Evolutionary conservation across 2,329 filamentous ascomycete species (phyloP).

Genomic region (Samsoniella hepiali): DNA sequence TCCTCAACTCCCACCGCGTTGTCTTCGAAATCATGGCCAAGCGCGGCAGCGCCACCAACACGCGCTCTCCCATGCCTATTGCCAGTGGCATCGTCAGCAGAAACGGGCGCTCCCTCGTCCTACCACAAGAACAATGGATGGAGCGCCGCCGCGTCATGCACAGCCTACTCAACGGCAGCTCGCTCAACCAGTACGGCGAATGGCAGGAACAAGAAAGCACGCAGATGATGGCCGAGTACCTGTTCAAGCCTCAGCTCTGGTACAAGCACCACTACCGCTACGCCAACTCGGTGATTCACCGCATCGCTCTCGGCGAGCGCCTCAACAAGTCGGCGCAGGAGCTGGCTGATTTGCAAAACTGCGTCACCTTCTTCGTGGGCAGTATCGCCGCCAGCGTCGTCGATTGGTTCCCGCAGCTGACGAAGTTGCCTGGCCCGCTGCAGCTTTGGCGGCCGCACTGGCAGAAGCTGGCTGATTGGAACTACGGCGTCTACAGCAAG

Average conservation of each 20-base stretch:
- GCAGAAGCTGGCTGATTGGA: conserved; percentile 32
- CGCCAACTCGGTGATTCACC: conserved; percentile 36
- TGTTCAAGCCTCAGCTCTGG: conserved; percentile 32
- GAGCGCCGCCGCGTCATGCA: conserved; percentile 39
- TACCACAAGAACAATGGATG: conserved; percentile 33
- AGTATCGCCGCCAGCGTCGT: conserved; percentile 34
- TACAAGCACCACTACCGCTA: conserved; percentile 41
- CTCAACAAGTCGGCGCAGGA: conserved; percentile 30
- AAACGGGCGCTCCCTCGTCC: conserved; percentile 32
- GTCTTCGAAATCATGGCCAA: conserved; percentile 37
- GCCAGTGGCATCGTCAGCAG: conserved; percentile 36
- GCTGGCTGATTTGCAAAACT: conserved; percentile 36
- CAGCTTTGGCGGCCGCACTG: conserved; percentile 35
- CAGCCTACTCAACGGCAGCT: conserved; percentile 34
- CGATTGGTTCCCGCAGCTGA: conserved; percentile 38
- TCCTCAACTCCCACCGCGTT: conserved; percentile 40
- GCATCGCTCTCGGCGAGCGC: conserved; percentile 34
- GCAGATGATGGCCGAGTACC: conserved; percentile 31
- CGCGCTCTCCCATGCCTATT: conserved; percentile 24
- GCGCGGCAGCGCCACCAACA: conserved; percentile 33
- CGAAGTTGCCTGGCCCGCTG: conserved; percentile 29
- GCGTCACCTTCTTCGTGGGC: conserved; percentile 34
- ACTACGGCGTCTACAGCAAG: conserved; percentile 32
- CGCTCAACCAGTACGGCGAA: conserved; percentile 31
- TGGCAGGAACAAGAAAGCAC: conserved; percentile 37